Evolutionary conservation across 2,329 filamentous ascomycete genomes (phyloP).

Genomic region (Colletotrichum trifolii): DNA sequence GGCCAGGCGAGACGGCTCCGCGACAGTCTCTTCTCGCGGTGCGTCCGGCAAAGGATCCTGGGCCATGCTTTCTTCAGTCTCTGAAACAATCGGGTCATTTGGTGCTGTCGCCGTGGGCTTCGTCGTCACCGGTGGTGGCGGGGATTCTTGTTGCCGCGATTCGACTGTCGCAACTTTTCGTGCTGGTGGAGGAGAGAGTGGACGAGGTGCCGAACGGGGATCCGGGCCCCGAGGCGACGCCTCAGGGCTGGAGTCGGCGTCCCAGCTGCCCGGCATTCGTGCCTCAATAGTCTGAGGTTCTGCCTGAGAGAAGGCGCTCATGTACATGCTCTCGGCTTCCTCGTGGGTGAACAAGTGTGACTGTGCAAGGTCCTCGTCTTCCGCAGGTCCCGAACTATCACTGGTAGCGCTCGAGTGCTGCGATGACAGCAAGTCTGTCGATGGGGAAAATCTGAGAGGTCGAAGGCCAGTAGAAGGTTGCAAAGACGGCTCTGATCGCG

Average conservation of each 20-base stretch:
- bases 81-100: conserved; percentile 32
- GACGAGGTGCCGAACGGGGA: not conserved
- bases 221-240: conserved; percentile 1
- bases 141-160: not conserved
- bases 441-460: conserved; percentile 5
- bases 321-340: conserved; percentile 88
- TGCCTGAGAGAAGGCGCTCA: conserved; percentile 74
- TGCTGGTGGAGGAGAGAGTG: conserved; percentile 11
- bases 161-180: not conserved
- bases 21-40: not conserved
- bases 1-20: conserved; percentile 31
- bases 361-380: conserved; percentile 64
- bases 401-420: conserved; percentile 42
- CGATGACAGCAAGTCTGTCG: conserved; percentile 25
- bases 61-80: not conserved
- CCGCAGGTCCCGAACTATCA: conserved; percentile 42
- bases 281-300: conserved; percentile 45
- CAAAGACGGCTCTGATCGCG: conserved; percentile 51
- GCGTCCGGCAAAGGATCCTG: not conserved
- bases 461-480: conserved; percentile 36
- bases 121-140: not conserved
- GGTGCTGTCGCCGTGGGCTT: conserved; percentile 25
- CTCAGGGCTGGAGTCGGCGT: conserved; percentile 47
- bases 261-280: conserved; percentile 66
- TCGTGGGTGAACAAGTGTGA: conserved; percentile 82